A percentile compares a stretch with the other conserved stretches of the same genome.
These are phyloP conservation scores for Tetracladium marchalianum DNA, from an alignment of 495 filamentous ascomycete species.

Conservation along the genomic window DNA sequence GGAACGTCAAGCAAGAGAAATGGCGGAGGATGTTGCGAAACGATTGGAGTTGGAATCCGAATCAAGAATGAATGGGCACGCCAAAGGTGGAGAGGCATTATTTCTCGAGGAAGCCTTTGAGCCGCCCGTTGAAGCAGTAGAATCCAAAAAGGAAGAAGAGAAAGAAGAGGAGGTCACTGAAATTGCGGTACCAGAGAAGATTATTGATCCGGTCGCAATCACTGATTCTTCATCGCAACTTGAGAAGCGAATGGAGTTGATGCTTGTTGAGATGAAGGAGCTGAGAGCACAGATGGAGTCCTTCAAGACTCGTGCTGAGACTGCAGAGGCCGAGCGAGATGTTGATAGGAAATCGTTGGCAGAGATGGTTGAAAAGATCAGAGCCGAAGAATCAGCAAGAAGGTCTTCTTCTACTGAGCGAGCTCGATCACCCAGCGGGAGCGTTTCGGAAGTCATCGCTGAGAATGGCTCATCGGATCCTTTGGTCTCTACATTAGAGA, in stretches of 20 bases:
- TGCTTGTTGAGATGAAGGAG: conserved; percentile 75
- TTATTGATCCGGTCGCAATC: conserved; percentile 18
- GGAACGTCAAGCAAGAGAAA: conserved; percentile 71
- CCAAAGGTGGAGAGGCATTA: conserved; percentile 15
- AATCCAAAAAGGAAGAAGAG: conserved; percentile 12
- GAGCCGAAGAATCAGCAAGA: conserved; percentile 48
- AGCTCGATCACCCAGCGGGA: conserved; percentile 3
- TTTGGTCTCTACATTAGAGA: neutral
- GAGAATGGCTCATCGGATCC: too few relatives aligned
- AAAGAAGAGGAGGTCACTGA: conserved; percentile 19
- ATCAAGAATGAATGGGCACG: conserved; percentile 17
- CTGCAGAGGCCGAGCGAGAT: conserved; percentile 63
- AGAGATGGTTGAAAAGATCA: conserved; percentile 81
- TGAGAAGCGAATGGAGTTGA: conserved; percentile 65
- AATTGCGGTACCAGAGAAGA: conserved; percentile 29
- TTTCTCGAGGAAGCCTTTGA: conserved; percentile 27
- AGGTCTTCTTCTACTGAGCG: conserved; percentile 20
- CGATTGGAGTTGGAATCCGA: conserved; percentile 49
- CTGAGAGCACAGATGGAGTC: conserved; percentile 70
- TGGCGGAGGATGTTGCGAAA: conserved; percentile 71
- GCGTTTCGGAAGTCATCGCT: too few relatives aligned
- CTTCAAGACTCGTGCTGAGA: conserved; percentile 68
- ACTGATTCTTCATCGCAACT: conserved; percentile 28
- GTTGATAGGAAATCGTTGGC: conserved; percentile 61
- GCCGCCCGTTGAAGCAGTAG: conserved; percentile 13